Evolutionary conservation across 768 basidiomycete genomes (phyloP).

Genomic region (Austroboletus eburneus): DNA sequence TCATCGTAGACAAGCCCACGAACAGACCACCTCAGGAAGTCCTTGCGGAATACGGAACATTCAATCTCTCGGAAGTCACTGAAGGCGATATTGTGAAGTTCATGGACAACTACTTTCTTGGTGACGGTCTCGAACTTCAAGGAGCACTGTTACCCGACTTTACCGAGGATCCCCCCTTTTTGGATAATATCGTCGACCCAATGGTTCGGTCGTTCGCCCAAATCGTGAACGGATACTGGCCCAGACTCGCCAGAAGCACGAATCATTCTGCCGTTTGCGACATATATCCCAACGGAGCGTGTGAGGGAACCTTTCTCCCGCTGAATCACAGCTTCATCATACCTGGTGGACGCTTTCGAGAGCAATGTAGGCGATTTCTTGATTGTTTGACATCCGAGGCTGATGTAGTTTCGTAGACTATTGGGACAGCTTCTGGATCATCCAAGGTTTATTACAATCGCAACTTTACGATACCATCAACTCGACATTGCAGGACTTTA

Average conservation of each 20-base stretch:
- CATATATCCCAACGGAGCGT: slow-evolving; percentile 42
- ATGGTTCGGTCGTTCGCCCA: slow-evolving; percentile 68
- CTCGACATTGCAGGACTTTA: slow-evolving; percentile 84
- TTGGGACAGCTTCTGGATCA: slow-evolving; percentile 81
- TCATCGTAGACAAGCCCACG: slow-evolving; percentile 88
- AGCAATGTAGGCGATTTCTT: slow-evolving; percentile 60
- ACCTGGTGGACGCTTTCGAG: slow-evolving; percentile 82
- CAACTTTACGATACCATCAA: slow-evolving; percentile 70
- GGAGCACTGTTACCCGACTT: slow-evolving; percentile 60
- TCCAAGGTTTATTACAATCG: slow-evolving; percentile 81
- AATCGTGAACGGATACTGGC: slow-evolving; percentile 86
- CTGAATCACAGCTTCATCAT: slow-evolving; percentile 90
- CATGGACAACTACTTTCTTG: slow-evolving; percentile 69
- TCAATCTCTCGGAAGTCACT: slow-evolving; percentile 42
- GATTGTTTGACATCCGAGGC: neutral
- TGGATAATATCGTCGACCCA: slow-evolving; percentile 66
- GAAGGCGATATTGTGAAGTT: slow-evolving; percentile 65
- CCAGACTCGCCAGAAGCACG: slow-evolving; percentile 69
- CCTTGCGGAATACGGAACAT: slow-evolving; percentile 57
- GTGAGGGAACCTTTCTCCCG: slow-evolving; percentile 84
- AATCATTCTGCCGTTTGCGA: slow-evolving; percentile 66
- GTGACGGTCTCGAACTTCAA: slow-evolving; percentile 82
- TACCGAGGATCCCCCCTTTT: slow-evolving; percentile 56
- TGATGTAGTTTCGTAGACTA: slow-evolving; percentile 37
- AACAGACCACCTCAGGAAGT: slow-evolving; percentile 60